Evolutionary conservation across 345 rosid genomes (phyloP).

Genomic region (Pistacia integerrima): DNA sequence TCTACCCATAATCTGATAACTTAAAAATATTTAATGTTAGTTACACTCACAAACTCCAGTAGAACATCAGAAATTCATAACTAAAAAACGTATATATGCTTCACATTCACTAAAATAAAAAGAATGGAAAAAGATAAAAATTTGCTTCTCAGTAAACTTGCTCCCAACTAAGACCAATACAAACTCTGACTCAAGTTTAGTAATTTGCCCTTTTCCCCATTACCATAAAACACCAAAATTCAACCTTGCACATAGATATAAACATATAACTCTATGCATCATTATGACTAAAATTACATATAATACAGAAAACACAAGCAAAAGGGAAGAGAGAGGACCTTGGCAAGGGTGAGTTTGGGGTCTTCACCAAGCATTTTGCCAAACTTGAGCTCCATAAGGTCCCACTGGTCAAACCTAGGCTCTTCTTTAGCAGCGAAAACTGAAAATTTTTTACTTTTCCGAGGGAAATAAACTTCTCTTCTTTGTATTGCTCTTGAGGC

Average conservation of each 20-base stretch:
- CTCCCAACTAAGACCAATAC: background rate
- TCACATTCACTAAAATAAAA: background rate
- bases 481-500: slow-evolving; percentile 22
- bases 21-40: slow-evolving; percentile 22
- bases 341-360: slow-evolving; percentile 90
- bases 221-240: background rate
- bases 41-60: slow-evolving; percentile 1
- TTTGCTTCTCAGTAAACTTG: background rate
- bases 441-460: slow-evolving; percentile 35
- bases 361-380: slow-evolving; percentile 88
- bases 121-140: background rate
- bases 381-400: slow-evolving; percentile 91
- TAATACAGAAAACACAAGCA: background rate
- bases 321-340: slow-evolving; percentile 44
- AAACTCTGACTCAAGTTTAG: background rate
- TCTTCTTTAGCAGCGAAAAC: slow-evolving; percentile 67
- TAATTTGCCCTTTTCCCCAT: background rate
- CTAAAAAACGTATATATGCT: background rate
- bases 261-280: too few species aligned
- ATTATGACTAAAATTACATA: background rate
- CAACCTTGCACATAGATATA: background rate
- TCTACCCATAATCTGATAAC: slow-evolving; percentile 69
- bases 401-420: slow-evolving; percentile 63
- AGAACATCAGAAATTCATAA: background rate
- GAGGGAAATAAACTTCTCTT: slow-evolving; percentile 16